Percentiles rank a stretch among this genome's conserved stretches.
These are phyloP conservation scores for Aspergillus ibericus DNA, from an alignment of 2,329 filamentous ascomycete species.

Conservation along the genomic window DNA sequence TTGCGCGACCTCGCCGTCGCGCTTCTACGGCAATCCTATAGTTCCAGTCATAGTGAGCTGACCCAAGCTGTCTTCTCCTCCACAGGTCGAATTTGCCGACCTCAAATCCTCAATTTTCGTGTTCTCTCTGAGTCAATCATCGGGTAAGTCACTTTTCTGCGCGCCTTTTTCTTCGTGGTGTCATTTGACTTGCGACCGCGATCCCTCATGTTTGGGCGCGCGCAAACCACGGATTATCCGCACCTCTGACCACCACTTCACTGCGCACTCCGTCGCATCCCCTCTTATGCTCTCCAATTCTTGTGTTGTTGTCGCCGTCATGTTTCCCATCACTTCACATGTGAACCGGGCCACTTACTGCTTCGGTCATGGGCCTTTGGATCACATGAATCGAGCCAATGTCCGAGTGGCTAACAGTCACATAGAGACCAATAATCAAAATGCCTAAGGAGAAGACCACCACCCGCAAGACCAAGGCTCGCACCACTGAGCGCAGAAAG, in stretches of 20 bases:
- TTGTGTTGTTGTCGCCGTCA: conserved; percentile 14
- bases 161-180: conserved; percentile 20
- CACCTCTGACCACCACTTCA: conserved; percentile 9
- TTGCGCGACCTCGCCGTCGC: conserved; percentile 26
- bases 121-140: conserved; percentile 15
- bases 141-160: conserved; percentile 18
- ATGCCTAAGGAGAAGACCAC: conserved; percentile 71
- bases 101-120: conserved; percentile 10
- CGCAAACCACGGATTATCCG: conserved; percentile 18
- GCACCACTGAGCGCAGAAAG: conserved; percentile 64
- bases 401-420: conserved; percentile 11
- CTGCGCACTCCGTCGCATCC: conserved; percentile 14
- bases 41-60: conserved; percentile 15
- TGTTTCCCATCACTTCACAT: conserved; percentile 12
- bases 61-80: conserved; percentile 11
- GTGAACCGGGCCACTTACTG: conserved; percentile 3
- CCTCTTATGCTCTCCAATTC: not conserved
- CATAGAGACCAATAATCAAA: conserved; percentile 36
- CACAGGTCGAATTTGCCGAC: conserved; percentile 15
- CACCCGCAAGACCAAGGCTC: conserved; percentile 61
- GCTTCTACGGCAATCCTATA: conserved; percentile 24
- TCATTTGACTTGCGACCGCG: conserved; percentile 25
- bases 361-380: not conserved
- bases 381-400: not conserved
- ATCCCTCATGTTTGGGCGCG: conserved; percentile 19